phyloP scores from a whole-genome alignment of 495 filamentous ascomycete species.

The Delitschia confertaspora region DNA sequence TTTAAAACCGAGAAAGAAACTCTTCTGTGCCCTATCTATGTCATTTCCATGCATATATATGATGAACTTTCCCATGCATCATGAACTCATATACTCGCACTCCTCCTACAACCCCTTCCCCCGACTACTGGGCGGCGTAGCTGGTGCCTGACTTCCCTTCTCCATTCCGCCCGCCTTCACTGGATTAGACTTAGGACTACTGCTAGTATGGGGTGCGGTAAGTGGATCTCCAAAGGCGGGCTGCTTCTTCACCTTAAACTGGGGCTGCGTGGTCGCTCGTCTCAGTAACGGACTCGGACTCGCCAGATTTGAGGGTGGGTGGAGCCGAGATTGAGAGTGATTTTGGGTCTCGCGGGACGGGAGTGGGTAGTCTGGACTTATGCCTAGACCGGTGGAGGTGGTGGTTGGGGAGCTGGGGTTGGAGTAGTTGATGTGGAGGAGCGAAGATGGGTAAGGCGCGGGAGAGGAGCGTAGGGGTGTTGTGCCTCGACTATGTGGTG shows the following conservation, averaged over 20 bases:
- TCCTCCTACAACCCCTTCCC: conserved; percentile 4
- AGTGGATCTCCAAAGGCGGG: conserved; percentile 16
- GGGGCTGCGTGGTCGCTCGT: conserved; percentile 19
- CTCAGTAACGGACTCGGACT: conserved; percentile 23
- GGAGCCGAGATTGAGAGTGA: no score
- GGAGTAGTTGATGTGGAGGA: conserved; percentile 8
- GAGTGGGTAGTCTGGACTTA: conserved; percentile 16
- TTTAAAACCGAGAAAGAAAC: no score
- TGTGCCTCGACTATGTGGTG: conserved; percentile 10
- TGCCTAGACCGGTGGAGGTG: not conserved
- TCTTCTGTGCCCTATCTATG: no score
- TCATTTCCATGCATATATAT: no score
- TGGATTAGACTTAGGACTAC: conserved; percentile 14
- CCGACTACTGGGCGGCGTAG: conserved; percentile 24
- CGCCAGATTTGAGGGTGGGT: conserved; percentile 1
- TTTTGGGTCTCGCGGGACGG: conserved; percentile 10
- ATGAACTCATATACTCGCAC: not conserved
- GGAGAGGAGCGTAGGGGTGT: conserved; percentile 13
- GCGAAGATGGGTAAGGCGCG: not conserved
- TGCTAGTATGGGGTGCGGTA: conserved; percentile 23
- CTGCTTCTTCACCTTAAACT: conserved; percentile 7
- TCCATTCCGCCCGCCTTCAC: conserved; percentile 1
- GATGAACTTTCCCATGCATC: no score
- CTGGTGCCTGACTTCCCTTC: conserved; percentile 2
- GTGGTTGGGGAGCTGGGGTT: conserved; percentile 4